phyloP scores from a whole-genome alignment of 257 asterid genomes.

The Rauvolfia tetraphylla region DNA sequence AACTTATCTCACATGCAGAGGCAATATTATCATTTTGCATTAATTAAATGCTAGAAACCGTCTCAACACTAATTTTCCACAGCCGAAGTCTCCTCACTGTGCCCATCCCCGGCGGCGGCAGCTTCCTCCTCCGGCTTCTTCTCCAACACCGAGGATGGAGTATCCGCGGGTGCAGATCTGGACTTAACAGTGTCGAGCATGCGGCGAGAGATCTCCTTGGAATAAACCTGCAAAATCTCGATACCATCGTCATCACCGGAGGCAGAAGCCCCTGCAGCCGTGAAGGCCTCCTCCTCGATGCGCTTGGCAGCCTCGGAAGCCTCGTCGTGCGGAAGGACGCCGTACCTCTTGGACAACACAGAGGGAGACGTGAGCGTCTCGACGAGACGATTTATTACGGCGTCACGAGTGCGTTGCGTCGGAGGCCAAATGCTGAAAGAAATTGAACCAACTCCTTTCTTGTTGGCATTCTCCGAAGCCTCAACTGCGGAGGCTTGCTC shows the following conservation, averaged over 20 bases:
- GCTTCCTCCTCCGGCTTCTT: slow-evolving; percentile 40
- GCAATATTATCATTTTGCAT: background rate
- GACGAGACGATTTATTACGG: slow-evolving; percentile 64
- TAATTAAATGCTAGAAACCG: slow-evolving; percentile 10
- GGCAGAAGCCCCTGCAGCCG: slow-evolving; percentile 40
- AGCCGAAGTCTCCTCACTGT: slow-evolving; percentile 44
- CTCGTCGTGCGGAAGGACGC: slow-evolving; percentile 62
- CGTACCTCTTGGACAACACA: slow-evolving; percentile 77
- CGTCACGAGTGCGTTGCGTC: slow-evolving; percentile 78
- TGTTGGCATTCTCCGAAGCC: slow-evolving; percentile 4
- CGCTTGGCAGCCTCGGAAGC: slow-evolving; percentile 56
- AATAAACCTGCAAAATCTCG: slow-evolving; percentile 73
- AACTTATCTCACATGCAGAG: slow-evolving; percentile 5
- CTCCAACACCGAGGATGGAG: slow-evolving; percentile 25
- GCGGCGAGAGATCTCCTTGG: slow-evolving; percentile 81
- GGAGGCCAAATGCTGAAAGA: slow-evolving; percentile 96
- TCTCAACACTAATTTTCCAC: slow-evolving; percentile 28
- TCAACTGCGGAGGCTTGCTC: slow-evolving; percentile 12
- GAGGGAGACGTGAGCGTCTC: slow-evolving; percentile 78
- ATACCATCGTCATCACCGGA: slow-evolving; percentile 60
- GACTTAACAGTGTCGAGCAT: slow-evolving; percentile 78
- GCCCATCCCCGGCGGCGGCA: slow-evolving; percentile 39
- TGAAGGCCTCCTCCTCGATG: slow-evolving; percentile 75
- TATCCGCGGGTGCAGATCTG: slow-evolving; percentile 53
- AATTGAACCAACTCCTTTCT: slow-evolving; percentile 24